phyloP scores from a whole-genome alignment of 192 early-diverging fungal species.

The Gigaspora rosea region DNA sequence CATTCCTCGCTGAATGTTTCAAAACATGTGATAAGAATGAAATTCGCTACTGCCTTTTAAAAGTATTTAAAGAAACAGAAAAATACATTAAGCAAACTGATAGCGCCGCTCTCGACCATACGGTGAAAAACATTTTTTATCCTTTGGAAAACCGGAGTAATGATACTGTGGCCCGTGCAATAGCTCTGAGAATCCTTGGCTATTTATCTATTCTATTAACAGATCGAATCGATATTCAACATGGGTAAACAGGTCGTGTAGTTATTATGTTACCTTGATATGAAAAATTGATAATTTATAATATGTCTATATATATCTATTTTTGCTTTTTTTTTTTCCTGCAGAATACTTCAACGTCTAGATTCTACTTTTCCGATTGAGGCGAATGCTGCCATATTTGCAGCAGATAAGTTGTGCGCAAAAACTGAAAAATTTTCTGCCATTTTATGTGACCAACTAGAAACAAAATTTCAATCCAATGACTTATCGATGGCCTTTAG shows the following conservation, averaged over 20 bases:
- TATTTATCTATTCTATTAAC: slow-evolving; percentile 24
- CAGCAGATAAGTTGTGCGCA: slow-evolving; percentile 22
- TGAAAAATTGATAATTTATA: not conserved
- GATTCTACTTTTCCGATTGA: slow-evolving; percentile 20
- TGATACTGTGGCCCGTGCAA: slow-evolving; percentile 19
- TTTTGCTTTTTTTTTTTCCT: not conserved
- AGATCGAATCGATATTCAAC: slow-evolving; percentile 17
- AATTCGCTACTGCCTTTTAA: slow-evolving; percentile 1
- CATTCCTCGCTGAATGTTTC: slow-evolving; percentile 15
- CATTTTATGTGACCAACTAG: slow-evolving; percentile 17
- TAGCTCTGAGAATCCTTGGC: slow-evolving; percentile 21
- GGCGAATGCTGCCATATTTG: slow-evolving; percentile 26
- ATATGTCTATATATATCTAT: not conserved
- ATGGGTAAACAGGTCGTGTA: slow-evolving; percentile 10
- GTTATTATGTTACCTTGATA: not conserved
- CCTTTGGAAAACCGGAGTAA: slow-evolving; percentile 24
- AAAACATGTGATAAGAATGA: slow-evolving; percentile 15
- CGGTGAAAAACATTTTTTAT: slow-evolving; percentile 13
- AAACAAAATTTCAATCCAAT: not conserved
- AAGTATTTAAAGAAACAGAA: slow-evolving; percentile 20
- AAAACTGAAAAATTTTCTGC: slow-evolving; percentile 15
- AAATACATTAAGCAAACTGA: slow-evolving; percentile 8
- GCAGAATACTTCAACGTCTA: slow-evolving; percentile 27
- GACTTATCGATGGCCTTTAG: not conserved
- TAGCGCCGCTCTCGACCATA: not conserved